phyloP scores from a whole-genome alignment of 306 rosid species.

The Lathyrus tuberosus region DNA sequence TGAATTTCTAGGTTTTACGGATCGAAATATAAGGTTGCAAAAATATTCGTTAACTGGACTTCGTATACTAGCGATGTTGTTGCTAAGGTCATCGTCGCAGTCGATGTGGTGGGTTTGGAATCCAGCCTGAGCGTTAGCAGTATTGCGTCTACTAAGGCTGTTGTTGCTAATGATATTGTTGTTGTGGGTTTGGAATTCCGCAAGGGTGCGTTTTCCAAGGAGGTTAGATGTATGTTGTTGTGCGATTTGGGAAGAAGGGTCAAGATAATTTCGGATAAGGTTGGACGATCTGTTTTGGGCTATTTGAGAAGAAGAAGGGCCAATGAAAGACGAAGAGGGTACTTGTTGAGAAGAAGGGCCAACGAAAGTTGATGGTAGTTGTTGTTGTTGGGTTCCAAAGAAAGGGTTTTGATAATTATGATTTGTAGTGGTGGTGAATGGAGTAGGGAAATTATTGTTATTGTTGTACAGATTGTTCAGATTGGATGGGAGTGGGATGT shows the following conservation, averaged over 20 bases:
- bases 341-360: conserved; percentile 51
- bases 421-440: conserved; percentile 25
- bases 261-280: conserved; percentile 51
- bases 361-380: conserved; percentile 44
- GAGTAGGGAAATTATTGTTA: conserved; percentile 10
- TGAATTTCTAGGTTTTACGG: conserved; percentile 63
- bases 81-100: conserved; percentile 40
- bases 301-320: conserved; percentile 58
- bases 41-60: neutral
- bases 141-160: neutral
- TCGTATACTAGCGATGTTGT: neutral
- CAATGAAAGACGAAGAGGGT: too few relatives aligned
- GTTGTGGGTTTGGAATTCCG: conserved; percentile 61
- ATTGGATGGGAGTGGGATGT: neutral
- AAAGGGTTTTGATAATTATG: conserved; percentile 44
- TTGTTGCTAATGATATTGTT: conserved; percentile 40
- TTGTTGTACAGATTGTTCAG: neutral
- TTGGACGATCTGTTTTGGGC: conserved; percentile 42
- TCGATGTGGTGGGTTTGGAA: neutral
- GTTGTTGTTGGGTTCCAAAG: conserved; percentile 60
- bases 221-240: conserved; percentile 43
- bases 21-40: conserved; percentile 53
- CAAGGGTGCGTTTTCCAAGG: conserved; percentile 69
- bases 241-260: conserved; percentile 55
- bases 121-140: too few relatives aligned